A percentile compares a stretch with the other conserved stretches of the same genome.
These are phyloP conservation scores for Calonectria honghensis DNA, from an alignment of 2,329 filamentous ascomycete genomes.

Conservation along the genomic window DNA sequence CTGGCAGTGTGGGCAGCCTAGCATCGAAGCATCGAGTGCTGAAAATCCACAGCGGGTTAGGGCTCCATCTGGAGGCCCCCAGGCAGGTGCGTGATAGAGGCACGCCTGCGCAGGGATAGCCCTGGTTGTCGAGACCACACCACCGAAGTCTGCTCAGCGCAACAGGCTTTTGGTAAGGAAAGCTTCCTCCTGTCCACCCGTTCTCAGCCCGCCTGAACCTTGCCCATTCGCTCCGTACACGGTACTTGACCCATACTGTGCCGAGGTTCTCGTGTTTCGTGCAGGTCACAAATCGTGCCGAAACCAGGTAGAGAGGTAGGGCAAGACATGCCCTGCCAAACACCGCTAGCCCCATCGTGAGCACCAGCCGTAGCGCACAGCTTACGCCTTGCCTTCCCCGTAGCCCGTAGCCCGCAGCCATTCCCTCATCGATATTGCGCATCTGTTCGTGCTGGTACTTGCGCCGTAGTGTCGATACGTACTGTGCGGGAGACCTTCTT, in stretches of 20 bases:
- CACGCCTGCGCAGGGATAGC: slow-evolving; percentile 53
- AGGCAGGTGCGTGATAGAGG: slow-evolving; percentile 44
- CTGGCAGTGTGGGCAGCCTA: slow-evolving; percentile 32
- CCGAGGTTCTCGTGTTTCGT: slow-evolving; percentile 37
- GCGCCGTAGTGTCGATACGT: slow-evolving; percentile 38
- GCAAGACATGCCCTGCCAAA: slow-evolving; percentile 24
- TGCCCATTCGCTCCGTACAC: slow-evolving; percentile 43
- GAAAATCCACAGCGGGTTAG: slow-evolving; percentile 32
- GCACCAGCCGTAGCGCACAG: background rate
- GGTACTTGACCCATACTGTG: slow-evolving; percentile 48
- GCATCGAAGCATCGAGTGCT: slow-evolving; percentile 40
- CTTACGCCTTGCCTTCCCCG: slow-evolving; percentile 4
- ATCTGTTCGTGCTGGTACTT: slow-evolving; percentile 27
- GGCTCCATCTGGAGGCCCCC: slow-evolving; percentile 34
- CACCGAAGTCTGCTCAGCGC: slow-evolving; percentile 48
- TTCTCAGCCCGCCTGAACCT: slow-evolving; percentile 43
- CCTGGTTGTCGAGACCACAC: slow-evolving; percentile 51
- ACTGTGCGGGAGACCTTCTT: slow-evolving; percentile 48
- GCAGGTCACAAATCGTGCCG: slow-evolving; percentile 37
- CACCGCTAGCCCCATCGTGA: slow-evolving; percentile 19
- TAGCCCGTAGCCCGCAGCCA: slow-evolving; percentile 4
- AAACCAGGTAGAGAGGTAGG: slow-evolving; percentile 33
- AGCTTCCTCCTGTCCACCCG: slow-evolving; percentile 45
- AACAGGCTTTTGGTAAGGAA: slow-evolving; percentile 45
- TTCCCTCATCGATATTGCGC: slow-evolving; percentile 7